Evolutionary conservation across 345 rosid species (phyloP), one percentile per base, ranked within the genome.

Genomic region (Salix caprea): DNA sequence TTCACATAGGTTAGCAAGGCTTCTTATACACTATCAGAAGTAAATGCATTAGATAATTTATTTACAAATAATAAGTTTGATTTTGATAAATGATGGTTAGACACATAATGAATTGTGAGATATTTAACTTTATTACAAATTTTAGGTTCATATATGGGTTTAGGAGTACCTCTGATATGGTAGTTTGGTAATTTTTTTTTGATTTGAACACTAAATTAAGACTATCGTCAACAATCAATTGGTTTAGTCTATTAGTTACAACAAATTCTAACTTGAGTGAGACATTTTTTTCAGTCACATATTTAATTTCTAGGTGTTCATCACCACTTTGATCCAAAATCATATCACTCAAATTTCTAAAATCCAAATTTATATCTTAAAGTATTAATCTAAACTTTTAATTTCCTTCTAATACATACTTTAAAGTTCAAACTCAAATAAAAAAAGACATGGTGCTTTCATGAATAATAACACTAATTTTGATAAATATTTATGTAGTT

Each of bases 281-380:
- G 13, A 1, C 0, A 11, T 1, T 44, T 44, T 0, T 44, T 44
- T 1, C 0, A 12, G 5, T 44, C 0, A 12, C 0, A 12, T 44
- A 4, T 44, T 44, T 1, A 0, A 3, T 40, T 40, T 40, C 42
- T 40, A 40, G 11, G 15, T 44, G 5, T 2, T 44, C 50, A 44
- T 44, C 5, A 44, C 4, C 1, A 44, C 13, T 13, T 44, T 44
- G 13, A 44, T 44, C 1, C 16, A 13, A 44, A 13, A 4, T 13
- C 5, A 13, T 44, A 44, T 4, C 16, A 13, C 16, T 44, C 16
- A 13, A 44, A 44, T 44, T 40, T 0, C 3, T 40, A 0, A 13
- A 44, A 11, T 44, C 13, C 1, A 40, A 39, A 40, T 13, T 44
- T 44, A 13, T 44, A 2, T 44, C 50, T 13, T 13, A 0, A 2